Evolutionary conservation across 768 basidiomycete genomes (phyloP), one percentile per base, ranked within the genome.

Genomic region (Phallus indusiatus): DNA sequence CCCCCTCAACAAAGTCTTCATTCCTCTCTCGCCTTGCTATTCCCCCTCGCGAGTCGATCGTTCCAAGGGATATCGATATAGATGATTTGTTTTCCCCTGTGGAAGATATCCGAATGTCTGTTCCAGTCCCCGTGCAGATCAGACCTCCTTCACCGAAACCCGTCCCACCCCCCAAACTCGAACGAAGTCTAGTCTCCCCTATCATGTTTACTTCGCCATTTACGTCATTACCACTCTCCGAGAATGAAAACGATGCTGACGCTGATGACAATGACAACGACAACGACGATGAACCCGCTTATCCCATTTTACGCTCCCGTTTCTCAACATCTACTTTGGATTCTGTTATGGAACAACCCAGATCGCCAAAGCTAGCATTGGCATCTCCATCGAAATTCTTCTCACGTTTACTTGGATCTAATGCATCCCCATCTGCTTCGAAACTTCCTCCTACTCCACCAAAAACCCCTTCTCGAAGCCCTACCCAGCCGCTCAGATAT

Each of bases 11-110:
- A 42, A 42, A 42, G 42, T 42, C 42, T 42, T 42, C 42, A 42
- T 42, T 42, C 42, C 12, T 12, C 12, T 5, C 12, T 42, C 42
- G 42, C n/a, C 42, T 16, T 48, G 18, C 50, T n/a, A n/a, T 42
- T 16, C 57, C 33, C 20, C 55, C 57, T 4, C 24, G 57, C 22
- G 57, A 59, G 21, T 59, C 57, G n/a, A 36, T 59, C 17, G 50
- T 59, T 33, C 57, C 57, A 7, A 33, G 14, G 16, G 50, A 59
- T 53, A 36, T 53, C 18, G 36, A 22, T 33, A 50, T 34, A 11
- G 17, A 34, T 34, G 28, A 21, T 35, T 7, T 42, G 20, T 50
- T 21, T 48, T 52, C 55, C 34, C 20, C 18, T 20, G 47, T 56
- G 42, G 42, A 42, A 6, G 50, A 22, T 34, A 51, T 34, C 20